Conservation (phyloP, 352 stramenopile species). For the Pythium scleroteichum region DNA sequence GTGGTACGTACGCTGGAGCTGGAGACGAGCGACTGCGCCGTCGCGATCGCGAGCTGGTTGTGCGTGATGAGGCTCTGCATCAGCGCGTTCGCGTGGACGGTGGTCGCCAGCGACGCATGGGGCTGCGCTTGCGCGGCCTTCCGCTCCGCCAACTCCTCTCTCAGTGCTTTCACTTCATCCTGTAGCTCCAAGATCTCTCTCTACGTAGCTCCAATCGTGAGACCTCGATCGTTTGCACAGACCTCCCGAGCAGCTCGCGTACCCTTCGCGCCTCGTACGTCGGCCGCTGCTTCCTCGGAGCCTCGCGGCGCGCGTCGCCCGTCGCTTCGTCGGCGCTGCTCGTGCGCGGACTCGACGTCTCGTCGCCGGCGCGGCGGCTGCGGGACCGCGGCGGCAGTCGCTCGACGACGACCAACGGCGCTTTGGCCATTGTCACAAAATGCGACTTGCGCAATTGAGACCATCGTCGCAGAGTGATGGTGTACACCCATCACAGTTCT, state of each 20-base stretch:
- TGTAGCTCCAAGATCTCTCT: not conserved
- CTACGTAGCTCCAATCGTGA: not conserved
- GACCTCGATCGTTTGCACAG: not conserved
- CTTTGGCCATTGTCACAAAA: not conserved
- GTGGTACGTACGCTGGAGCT: not conserved
- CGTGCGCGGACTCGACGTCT: not conserved
- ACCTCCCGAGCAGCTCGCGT: not conserved
- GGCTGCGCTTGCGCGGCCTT: not conserved
- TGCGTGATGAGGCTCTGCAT: not conserved
- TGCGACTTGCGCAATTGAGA: not conserved
- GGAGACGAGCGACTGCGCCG: not conserved
- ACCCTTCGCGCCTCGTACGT: constrained; percentile 6
- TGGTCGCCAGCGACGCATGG: not conserved
- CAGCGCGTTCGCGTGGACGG: not conserved
- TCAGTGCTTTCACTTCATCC: not conserved
- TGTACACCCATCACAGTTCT: not conserved
- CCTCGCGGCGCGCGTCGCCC: not conserved
- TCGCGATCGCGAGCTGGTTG: not conserved
- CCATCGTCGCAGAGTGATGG: not conserved
- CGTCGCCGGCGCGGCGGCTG: not conserved
- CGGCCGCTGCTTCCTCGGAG: not conserved
- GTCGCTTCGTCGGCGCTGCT: constrained; percentile 1
- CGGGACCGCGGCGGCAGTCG: not conserved
- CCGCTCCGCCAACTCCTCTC: not conserved
- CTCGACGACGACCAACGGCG: not conserved